Conservation (phyloP, 2,329 filamentous ascomycete species). For the Xylaria sp. region DNA sequence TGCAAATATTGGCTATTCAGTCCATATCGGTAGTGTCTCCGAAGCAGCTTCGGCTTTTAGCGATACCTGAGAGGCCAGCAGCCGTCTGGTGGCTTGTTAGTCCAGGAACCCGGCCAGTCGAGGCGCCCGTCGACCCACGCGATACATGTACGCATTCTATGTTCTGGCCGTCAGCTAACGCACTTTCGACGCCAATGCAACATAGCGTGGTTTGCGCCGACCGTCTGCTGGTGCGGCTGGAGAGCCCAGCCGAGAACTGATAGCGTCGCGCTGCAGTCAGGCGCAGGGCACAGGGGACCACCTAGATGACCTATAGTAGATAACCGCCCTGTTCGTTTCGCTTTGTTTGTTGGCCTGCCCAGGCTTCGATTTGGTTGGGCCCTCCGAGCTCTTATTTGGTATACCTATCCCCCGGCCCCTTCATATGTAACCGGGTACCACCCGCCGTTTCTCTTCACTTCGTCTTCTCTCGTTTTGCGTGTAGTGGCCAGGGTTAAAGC, state of each 20-base stretch:
- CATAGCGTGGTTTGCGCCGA: conserved; percentile 6
- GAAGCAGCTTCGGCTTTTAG: conserved; percentile 3
- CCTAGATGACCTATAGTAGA: conserved; percentile 14
- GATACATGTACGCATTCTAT: conserved; percentile 30
- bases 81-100: conserved; percentile 21
- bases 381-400: conserved; percentile 26
- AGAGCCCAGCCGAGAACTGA: conserved; percentile 36
- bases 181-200: conserved; percentile 33
- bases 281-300: conserved; percentile 29
- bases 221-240: conserved; percentile 35
- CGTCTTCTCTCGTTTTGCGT: conserved; percentile 21
- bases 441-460: conserved; percentile 20
- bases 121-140: conserved; percentile 31
- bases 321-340: conserved; percentile 33
- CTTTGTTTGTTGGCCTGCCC: conserved; percentile 10
- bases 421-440: conserved; percentile 13
- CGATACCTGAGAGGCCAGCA: conserved; percentile 4
- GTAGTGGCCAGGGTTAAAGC: conserved; percentile 23
- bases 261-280: conserved; percentile 37
- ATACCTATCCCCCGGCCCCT: conserved; percentile 14
- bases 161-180: conserved; percentile 37
- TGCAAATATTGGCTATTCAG: conserved; percentile 16
- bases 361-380: conserved; percentile 24
- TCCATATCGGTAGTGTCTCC: conserved; percentile 8
- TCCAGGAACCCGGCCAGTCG: conserved; percentile 22